phyloP scores from a whole-genome alignment of 257 asterid species.

The Penstemon eatonii region DNA sequence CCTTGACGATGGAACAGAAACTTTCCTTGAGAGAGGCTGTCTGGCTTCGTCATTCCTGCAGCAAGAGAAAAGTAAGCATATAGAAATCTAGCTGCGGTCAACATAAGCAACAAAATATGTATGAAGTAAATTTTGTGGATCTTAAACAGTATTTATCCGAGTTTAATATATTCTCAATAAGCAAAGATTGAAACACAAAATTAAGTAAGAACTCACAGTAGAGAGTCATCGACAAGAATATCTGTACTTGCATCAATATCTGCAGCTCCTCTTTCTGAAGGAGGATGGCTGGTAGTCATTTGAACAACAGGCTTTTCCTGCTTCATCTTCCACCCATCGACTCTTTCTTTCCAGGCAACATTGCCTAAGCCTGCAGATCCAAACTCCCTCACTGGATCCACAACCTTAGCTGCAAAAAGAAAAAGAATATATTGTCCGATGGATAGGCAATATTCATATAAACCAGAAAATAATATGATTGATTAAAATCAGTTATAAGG shows the following conservation, averaged over 20 bases:
- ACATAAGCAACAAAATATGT: background rate
- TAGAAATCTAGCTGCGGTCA: background rate
- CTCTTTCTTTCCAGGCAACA: constrained; percentile 99
- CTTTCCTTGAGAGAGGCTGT: constrained; percentile 98
- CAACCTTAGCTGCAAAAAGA: constrained; percentile 74
- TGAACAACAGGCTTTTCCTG: constrained; percentile 85
- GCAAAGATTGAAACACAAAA: background rate
- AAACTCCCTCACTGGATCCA: constrained; percentile 88
- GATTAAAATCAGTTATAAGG: constrained; percentile 41
- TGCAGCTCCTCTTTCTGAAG: constrained; percentile 87
- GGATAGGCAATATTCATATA: constrained; percentile 13
- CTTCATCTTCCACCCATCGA: constrained; percentile 99
- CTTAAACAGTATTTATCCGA: constrained; percentile 6
- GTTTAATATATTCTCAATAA: no score
- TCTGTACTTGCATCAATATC: constrained; percentile 94
- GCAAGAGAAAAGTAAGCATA: constrained; percentile 26
- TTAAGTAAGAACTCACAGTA: constrained; percentile 60
- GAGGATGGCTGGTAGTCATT: constrained; percentile 81
- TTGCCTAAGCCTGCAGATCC: constrained; percentile 94
- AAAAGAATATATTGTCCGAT: constrained; percentile 21
- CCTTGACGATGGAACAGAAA: constrained; percentile 89
- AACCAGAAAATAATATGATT: constrained; percentile 29
- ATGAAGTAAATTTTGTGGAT: constrained; percentile 10
- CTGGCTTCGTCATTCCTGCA: constrained; percentile 98
- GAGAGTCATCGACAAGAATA: constrained; percentile 79